Base-by-base conservation (phyloP, 108 stramenopile species). In the Cyclostephanos tholiformis region DNA sequence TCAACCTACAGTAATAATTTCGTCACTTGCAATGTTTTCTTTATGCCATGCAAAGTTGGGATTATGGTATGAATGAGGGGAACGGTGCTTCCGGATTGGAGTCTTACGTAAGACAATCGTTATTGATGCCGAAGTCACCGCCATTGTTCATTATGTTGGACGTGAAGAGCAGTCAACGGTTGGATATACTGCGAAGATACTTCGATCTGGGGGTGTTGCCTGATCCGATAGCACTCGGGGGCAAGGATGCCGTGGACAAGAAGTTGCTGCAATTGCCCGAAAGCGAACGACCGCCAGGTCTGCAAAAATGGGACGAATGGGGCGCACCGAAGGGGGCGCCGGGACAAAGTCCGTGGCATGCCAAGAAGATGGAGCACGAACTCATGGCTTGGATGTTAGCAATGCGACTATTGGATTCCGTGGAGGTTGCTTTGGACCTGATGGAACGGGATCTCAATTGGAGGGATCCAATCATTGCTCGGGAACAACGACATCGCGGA, bases 61-160 rank as follows among this genome's bases (percentile, higher is more conserved):
- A 92, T 79, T 95, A 91, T 67, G 85, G 82, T 35, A 95, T 95
- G 94, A 95, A 95, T 68, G 94, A 91, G 60, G 84, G 82, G 19
- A 64, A 71, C 57, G 77, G 74, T 26, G 67, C 89, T 0, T 61
- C 44, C n/a, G 87, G 84, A 9, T 59, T 95, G 39, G 94, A 95
- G 75, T 82, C 86, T 29, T 95, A 87, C 71, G 30, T 95, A 20
- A 86, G 94, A 59, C 91, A 92, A 64, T 43, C 73, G 20, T n/a
- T 83, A 53, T 44, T 60, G 63, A 70, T 86, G 51, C 67, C 74
- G 12, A 72, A 82, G 44, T 50, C 55, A 16, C 77, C 75, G 58
- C 93, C 91, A 36, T 86, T 91, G 87, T 76, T 94, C 35, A 86
- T 94, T 7, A 57, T 91, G 59, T 17, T 90, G 57, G 93, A 94